These are phyloP conservation scores for Pyrenochaeta sp. DNA, from an alignment of 2,329 filamentous ascomycete species.

Conservation along the genomic window DNA sequence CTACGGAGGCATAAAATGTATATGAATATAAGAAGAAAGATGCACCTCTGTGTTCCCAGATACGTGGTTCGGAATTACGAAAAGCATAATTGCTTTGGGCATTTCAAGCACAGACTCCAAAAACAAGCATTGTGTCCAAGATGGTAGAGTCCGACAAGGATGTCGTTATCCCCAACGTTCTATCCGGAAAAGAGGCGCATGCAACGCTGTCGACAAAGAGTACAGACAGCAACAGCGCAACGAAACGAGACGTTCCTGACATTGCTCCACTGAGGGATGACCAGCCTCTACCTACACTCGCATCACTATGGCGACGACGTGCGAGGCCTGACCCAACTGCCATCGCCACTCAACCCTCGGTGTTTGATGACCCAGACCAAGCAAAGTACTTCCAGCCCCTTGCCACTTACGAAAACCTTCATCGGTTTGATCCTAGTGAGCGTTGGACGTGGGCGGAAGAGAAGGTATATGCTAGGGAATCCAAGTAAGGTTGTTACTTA, in stretches of 20 bases:
- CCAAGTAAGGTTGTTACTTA: background rate
- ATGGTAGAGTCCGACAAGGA: background rate
- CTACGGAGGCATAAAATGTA: background rate
- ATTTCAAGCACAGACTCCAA: background rate
- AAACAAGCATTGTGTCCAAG: background rate
- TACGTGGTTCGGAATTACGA: background rate
- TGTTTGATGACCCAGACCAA: constrained; percentile 22
- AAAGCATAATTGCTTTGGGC: background rate
- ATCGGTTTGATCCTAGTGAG: constrained; percentile 63
- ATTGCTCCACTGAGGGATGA: constrained; percentile 13
- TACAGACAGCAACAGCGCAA: constrained; percentile 1
- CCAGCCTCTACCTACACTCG: constrained; percentile 11
- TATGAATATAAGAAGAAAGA: background rate
- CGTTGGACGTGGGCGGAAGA: constrained; percentile 64
- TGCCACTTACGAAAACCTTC: constrained; percentile 63
- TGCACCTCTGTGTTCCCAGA: background rate
- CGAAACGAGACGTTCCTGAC: constrained; percentile 1
- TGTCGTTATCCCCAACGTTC: background rate
- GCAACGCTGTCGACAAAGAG: background rate
- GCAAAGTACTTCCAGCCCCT: constrained; percentile 48
- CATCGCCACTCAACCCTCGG: constrained; percentile 22
- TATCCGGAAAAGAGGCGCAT: background rate
- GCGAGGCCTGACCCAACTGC: constrained; percentile 17
- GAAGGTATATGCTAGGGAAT: constrained; percentile 37
- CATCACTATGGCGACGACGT: constrained; percentile 17